These are phyloP conservation scores for Asterochloris sp. DNA, from an alignment of 139 green algal genomes.

Conservation along the genomic window DNA sequence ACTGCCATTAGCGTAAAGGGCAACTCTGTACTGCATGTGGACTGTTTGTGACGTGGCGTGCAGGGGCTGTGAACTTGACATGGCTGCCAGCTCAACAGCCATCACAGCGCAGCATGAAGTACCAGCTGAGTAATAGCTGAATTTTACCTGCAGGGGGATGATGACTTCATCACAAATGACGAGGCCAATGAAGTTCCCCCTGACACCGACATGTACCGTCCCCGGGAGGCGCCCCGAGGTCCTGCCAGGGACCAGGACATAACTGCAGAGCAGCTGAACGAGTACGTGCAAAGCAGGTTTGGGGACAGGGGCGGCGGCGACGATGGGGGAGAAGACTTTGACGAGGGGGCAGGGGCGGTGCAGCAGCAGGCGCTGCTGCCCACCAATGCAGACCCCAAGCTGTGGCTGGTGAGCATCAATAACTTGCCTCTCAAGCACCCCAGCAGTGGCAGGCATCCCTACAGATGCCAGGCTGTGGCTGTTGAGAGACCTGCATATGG, in stretches of 20 bases:
- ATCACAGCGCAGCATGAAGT: neutral
- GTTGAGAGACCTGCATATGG: no score
- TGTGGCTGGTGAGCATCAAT: conserved; percentile 76
- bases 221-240: conserved; percentile 25
- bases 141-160: conserved; percentile 46
- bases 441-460: no score
- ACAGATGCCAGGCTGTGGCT: no score
- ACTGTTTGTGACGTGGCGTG: no score
- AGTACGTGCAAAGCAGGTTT: conserved; percentile 46
- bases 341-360: conserved; percentile 43
- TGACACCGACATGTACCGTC: conserved; percentile 27
- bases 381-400: conserved; percentile 85
- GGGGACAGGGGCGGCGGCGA: neutral
- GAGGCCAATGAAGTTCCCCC: conserved; percentile 38
- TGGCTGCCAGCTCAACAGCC: neutral
- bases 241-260: conserved; percentile 59
- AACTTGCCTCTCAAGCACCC: no score
- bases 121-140: neutral
- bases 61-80: neutral
- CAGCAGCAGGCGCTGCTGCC: conserved; percentile 90
- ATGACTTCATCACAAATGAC: conserved; percentile 76
- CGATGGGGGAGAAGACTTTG: neutral
- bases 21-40: no score
- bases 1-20: no score
- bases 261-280: conserved; percentile 78